Percentiles rank a stretch among this genome's conserved stretches.
Evolutionary conservation across 2,329 filamentous ascomycete species (phyloP).

Genomic region (Phoma sp.): DNA sequence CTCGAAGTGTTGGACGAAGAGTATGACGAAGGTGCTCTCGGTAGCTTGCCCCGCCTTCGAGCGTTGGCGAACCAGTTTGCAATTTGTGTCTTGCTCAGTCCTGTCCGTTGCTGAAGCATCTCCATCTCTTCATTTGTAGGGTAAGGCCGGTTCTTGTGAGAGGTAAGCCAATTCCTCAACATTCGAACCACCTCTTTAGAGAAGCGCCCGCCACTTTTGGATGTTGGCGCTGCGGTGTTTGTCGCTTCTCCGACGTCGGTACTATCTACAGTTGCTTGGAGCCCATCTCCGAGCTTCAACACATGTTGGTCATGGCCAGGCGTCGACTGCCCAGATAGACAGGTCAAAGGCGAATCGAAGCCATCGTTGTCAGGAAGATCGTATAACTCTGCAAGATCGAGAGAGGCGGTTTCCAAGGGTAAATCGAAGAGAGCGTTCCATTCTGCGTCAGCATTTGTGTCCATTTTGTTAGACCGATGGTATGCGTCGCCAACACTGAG

Average conservation of each 20-base stretch:
- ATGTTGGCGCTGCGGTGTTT: not conserved
- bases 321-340: conserved; percentile 10
- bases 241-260: not conserved
- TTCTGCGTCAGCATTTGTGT: conserved; percentile 8
- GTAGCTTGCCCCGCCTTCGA: conserved; percentile 31
- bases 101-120: conserved; percentile 27
- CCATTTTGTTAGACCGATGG: conserved; percentile 8
- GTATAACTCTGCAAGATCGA: conserved; percentile 7
- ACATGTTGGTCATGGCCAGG: conserved; percentile 9
- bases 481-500: conserved; percentile 10
- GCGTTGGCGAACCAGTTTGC: conserved; percentile 41
- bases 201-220: conserved; percentile 24
- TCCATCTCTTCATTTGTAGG: conserved; percentile 30
- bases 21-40: conserved; percentile 10
- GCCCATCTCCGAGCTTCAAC: conserved; percentile 1
- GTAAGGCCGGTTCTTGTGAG: conserved; percentile 32
- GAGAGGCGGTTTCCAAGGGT: not conserved
- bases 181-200: conserved; percentile 32
- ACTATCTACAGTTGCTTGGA: conserved; percentile 2
- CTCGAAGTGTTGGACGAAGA: conserved; percentile 5
- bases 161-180: conserved; percentile 32
- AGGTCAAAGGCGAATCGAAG: conserved; percentile 11
- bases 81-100: conserved; percentile 34
- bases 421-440: conserved; percentile 12
- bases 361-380: conserved; percentile 7